Evolutionary conservation across 805 yeast species (phyloP).

Genomic region (Saturnispora hagleri): DNA sequence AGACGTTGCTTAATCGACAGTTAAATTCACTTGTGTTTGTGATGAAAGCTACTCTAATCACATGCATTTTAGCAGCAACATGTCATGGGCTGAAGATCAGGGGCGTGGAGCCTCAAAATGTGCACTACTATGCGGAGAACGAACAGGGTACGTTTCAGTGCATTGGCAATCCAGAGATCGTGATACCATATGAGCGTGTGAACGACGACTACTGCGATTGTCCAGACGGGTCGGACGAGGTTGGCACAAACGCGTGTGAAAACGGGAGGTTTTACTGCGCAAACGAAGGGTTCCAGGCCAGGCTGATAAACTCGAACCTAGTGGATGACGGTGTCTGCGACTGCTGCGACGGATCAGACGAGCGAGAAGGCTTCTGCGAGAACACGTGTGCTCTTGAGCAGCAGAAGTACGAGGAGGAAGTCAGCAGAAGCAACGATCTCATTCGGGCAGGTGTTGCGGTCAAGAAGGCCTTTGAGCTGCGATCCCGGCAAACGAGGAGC

Average conservation of each 20-base stretch:
- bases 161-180: conserved; percentile 55
- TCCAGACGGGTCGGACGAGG: conserved; percentile 97
- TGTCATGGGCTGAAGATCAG: neutral
- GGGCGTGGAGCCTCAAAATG: conserved; percentile 34
- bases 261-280: conserved; percentile 55
- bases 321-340: conserved; percentile 93
- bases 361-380: conserved; percentile 45
- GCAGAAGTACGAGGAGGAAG: conserved; percentile 25
- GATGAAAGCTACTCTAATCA: neutral
- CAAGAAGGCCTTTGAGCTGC: conserved; percentile 24
- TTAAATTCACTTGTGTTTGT: neutral
- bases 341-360: conserved; percentile 97
- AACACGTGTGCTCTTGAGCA: conserved; percentile 46
- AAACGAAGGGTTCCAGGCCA: conserved; percentile 61
- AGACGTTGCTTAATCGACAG: too few species aligned
- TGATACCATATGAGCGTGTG: conserved; percentile 49
- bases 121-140: conserved; percentile 41
- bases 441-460: conserved; percentile 29
- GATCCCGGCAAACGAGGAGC: conserved; percentile 20
- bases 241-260: conserved; percentile 83
- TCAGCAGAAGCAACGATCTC: conserved; percentile 13
- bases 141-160: conserved; percentile 57
- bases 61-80: neutral
- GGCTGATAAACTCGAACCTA: conserved; percentile 51
- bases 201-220: conserved; percentile 93